Conservation (phyloP, 345 rosid genomes). For the Lumnitzera littorea region DNA sequence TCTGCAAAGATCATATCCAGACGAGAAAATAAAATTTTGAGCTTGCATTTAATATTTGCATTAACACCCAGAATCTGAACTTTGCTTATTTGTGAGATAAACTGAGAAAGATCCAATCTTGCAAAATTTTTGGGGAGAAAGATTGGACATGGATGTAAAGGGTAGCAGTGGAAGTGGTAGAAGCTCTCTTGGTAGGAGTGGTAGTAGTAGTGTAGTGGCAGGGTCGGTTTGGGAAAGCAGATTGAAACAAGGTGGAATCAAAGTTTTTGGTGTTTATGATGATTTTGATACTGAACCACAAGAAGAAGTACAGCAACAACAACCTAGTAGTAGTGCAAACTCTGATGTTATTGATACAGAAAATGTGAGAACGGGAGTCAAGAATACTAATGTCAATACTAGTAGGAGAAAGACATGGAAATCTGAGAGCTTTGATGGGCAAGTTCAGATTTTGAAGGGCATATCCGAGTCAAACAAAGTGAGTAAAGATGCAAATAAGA, state of each 20-base stretch:
- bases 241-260: slow-evolving; percentile 69
- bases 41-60: too few species aligned
- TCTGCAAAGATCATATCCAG: too few species aligned
- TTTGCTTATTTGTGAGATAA: too few species aligned
- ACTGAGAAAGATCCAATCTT: too few species aligned
- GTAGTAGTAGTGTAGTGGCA: slow-evolving; percentile 31
- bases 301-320: background rate
- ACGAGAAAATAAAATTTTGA: too few species aligned
- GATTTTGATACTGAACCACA: background rate
- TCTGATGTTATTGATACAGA: background rate
- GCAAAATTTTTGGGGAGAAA: too few species aligned
- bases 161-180: slow-evolving; percentile 38
- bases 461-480: slow-evolving; percentile 26
- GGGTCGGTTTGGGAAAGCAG: slow-evolving; percentile 87
- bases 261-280: slow-evolving; percentile 40
- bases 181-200: slow-evolving; percentile 23
- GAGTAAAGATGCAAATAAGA: slow-evolving; percentile 15
- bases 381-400: slow-evolving; percentile 9
- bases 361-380: slow-evolving; percentile 13
- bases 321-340: background rate
- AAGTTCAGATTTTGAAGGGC: slow-evolving; percentile 33
- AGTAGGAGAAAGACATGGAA: slow-evolving; percentile 69
- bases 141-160: slow-evolving; percentile 6
- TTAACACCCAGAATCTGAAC: too few species aligned
- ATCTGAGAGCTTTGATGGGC: slow-evolving; percentile 34